phyloP scores from a whole-genome alignment of 2,329 filamentous ascomycete species.

The Arthrobotrys musiformis region DNA sequence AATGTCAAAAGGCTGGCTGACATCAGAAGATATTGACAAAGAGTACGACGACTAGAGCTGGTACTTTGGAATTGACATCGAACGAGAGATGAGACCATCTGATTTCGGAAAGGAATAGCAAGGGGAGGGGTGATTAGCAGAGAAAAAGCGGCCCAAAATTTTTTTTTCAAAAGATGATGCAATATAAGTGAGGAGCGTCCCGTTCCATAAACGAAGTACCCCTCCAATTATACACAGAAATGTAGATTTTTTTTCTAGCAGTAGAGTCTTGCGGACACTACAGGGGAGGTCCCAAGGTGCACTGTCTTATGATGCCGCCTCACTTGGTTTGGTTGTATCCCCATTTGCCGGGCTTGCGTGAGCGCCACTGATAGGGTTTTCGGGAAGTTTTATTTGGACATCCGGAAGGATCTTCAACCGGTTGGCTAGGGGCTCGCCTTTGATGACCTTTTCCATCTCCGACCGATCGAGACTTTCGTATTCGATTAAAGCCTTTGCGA shows the following conservation, averaged over 20 bases:
- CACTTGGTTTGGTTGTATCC: constrained; percentile 27
- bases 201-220: neutral
- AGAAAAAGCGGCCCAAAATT: neutral
- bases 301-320: constrained; percentile 25
- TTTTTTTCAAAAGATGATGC: neutral
- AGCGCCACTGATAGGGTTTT: constrained; percentile 58
- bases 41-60: constrained; percentile 32
- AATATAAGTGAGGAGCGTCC: neutral
- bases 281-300: neutral
- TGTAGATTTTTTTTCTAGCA: neutral
- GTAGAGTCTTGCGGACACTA: neutral
- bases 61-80: neutral
- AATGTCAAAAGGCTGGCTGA: constrained; percentile 53
- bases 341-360: constrained; percentile 19
- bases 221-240: neutral
- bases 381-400: constrained; percentile 76
- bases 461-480: constrained; percentile 91
- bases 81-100: neutral
- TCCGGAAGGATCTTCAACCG: constrained; percentile 71
- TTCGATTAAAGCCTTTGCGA: constrained; percentile 89
- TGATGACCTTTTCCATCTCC: constrained; percentile 90
- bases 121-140: neutral
- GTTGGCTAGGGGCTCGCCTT: constrained; percentile 80
- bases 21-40: constrained; percentile 46
- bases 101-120: neutral